A percentile compares a stretch with the other conserved stretches of the same genome.
Evolutionary conservation across 306 rosid genomes (phyloP).

Genomic region (Vicia villosa): DNA sequence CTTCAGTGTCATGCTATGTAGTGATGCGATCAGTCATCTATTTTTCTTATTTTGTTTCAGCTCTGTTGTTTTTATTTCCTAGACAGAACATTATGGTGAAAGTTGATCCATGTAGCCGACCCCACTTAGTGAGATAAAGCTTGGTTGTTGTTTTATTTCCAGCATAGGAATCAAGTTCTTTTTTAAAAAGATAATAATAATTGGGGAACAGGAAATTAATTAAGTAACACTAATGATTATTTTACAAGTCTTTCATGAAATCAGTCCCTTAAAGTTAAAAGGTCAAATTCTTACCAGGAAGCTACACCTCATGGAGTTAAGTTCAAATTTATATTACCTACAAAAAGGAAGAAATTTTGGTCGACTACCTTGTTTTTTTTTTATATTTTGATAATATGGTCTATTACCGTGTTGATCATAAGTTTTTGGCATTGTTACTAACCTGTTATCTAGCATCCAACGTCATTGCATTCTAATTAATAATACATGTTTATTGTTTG

Average conservation of each 20-base stretch:
- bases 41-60: not conserved
- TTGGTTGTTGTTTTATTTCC: not conserved
- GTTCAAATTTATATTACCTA: constrained; percentile 17
- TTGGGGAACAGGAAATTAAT: not conserved
- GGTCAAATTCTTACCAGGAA: not conserved
- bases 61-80: not conserved
- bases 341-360: not conserved
- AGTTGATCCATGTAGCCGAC: no score
- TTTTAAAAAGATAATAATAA: not conserved
- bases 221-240: not conserved
- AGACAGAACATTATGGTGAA: no score
- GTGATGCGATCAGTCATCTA: not conserved
- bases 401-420: not conserved
- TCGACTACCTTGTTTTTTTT: not conserved
- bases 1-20: not conserved
- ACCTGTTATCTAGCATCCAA: constrained; percentile 7
- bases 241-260: not conserved
- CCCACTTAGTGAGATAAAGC: no score
- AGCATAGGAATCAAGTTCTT: constrained; percentile 10
- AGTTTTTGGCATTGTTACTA: constrained; percentile 23
- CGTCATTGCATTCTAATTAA: constrained; percentile 26
- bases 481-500: constrained; percentile 33
- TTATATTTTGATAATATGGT: no score
- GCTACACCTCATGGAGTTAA: constrained; percentile 7
- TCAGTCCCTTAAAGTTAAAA: not conserved